phyloP scores from a whole-genome alignment of 1,284 basidiomycete species.

The Singerocomus rubriflavus region DNA sequence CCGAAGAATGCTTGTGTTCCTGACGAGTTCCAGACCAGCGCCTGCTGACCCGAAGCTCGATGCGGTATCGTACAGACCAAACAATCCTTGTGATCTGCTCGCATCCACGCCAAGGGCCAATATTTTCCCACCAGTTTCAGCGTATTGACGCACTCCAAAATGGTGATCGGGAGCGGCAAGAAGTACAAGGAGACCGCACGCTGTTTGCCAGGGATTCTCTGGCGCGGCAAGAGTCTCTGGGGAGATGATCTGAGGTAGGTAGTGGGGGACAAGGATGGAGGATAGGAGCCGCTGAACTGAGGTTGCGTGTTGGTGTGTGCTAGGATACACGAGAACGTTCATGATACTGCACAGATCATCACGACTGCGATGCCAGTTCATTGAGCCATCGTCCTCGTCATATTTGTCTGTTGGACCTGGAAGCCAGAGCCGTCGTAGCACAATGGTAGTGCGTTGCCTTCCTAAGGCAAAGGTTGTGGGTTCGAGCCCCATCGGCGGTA shows the following conservation, averaged over 20 bases:
- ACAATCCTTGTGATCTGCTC: conserved; percentile 15
- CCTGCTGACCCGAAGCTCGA: conserved; percentile 11
- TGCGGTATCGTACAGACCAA: conserved; percentile 18
- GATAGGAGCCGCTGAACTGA: conserved; percentile 57
- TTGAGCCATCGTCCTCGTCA: no score
- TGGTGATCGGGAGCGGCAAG: conserved; percentile 54
- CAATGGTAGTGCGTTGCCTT: conserved; percentile 41
- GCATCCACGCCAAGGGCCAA: conserved; percentile 62
- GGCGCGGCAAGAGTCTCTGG: conserved; percentile 47
- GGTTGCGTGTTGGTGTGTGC: conserved; percentile 60
- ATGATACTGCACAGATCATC: conserved; percentile 33
- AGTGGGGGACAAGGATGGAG: conserved; percentile 64
- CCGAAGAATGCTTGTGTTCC: conserved; percentile 24
- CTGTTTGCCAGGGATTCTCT: conserved; percentile 70
- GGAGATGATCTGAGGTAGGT: conserved; percentile 71
- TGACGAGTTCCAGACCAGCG: conserved; percentile 17
- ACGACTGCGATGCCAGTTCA: no score
- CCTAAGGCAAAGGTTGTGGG: conserved; percentile 41
- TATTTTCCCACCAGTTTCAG: conserved; percentile 67
- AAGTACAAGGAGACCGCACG: conserved; percentile 77
- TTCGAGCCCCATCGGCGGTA: conserved; percentile 40
- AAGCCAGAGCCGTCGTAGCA: conserved; percentile 35
- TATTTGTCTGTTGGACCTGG: not conserved
- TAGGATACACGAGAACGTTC: conserved; percentile 82
- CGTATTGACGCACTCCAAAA: conserved; percentile 56